These are phyloP conservation scores for Gossypium sturtianum DNA, from an alignment of 345 rosid species.

Conservation along the genomic window DNA sequence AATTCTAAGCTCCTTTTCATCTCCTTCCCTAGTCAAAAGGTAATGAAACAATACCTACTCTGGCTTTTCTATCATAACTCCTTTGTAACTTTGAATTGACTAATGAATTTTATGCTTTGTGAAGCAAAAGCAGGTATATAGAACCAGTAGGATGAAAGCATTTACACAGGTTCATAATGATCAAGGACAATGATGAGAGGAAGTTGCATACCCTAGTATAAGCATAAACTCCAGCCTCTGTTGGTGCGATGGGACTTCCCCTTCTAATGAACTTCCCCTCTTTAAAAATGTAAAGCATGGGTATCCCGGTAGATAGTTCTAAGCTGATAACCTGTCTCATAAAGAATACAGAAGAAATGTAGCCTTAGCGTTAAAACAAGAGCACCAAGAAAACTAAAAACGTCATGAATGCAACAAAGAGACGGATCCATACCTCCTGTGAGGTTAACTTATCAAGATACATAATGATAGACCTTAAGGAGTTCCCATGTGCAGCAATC, in stretches of 20 bases:
- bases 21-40: neutral
- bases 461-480: slow-evolving; percentile 90
- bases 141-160: neutral
- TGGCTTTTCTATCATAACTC: neutral
- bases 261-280: slow-evolving; percentile 80
- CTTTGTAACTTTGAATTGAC: neutral
- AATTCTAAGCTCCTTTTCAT: neutral
- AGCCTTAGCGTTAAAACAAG: neutral
- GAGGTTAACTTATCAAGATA: slow-evolving; percentile 93
- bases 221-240: slow-evolving; percentile 95
- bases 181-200: neutral
- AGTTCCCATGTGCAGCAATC: slow-evolving; percentile 97
- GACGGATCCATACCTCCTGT: slow-evolving; percentile 60
- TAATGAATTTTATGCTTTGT: neutral
- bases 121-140: neutral
- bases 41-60: neutral
- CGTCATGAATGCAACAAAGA: neutral
- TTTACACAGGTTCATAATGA: slow-evolving; percentile 1
- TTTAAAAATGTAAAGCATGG: slow-evolving; percentile 88
- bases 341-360: neutral
- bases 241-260: slow-evolving; percentile 84
- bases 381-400: neutral
- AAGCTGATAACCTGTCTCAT: slow-evolving; percentile 60
- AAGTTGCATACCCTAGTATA: slow-evolving; percentile 61
- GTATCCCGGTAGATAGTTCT: slow-evolving; percentile 88